Percentiles rank a stretch among this genome's conserved stretches.
Evolutionary conservation across 2,329 filamentous ascomycete species (phyloP).

Genomic region (Neofusicoccum laricinum): DNA sequence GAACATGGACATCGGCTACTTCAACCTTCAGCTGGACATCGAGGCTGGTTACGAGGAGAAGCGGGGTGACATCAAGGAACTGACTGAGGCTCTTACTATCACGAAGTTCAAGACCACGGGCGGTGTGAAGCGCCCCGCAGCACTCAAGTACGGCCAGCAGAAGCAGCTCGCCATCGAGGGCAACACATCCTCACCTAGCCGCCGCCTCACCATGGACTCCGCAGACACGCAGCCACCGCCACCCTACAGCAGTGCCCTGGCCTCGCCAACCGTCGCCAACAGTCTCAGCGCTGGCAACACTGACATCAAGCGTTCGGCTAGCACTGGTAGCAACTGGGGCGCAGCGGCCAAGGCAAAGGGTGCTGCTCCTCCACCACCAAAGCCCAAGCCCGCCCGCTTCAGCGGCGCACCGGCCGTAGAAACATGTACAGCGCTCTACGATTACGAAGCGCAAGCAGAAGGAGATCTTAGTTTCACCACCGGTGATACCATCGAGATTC

Average conservation of each 20-base stretch:
- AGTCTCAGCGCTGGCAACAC: slow-evolving; percentile 19
- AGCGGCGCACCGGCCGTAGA: slow-evolving; percentile 65
- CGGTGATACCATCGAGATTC: slow-evolving; percentile 87
- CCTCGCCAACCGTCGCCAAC: slow-evolving; percentile 25
- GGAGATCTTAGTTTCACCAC: slow-evolving; percentile 88
- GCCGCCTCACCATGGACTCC: slow-evolving; percentile 30
- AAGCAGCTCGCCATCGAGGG: slow-evolving; percentile 34
- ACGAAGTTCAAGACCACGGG: slow-evolving; percentile 90
- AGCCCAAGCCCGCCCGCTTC: slow-evolving; percentile 68
- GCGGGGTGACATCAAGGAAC: slow-evolving; percentile 81
- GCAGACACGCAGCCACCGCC: slow-evolving; percentile 38
- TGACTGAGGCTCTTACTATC: slow-evolving; percentile 78
- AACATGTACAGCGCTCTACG: slow-evolving; percentile 86
- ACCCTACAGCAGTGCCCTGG: slow-evolving; percentile 33
- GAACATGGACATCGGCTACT: slow-evolving; percentile 94
- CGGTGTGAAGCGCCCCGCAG: slow-evolving; percentile 43
- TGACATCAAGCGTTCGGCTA: slow-evolving; percentile 30
- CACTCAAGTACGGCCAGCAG: slow-evolving; percentile 38
- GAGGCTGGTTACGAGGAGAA: slow-evolving; percentile 89
- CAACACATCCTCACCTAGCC: slow-evolving; percentile 21
- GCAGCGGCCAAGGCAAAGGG: slow-evolving; percentile 47
- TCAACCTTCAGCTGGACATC: slow-evolving; percentile 85
- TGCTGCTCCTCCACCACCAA: slow-evolving; percentile 50
- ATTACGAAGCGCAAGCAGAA: slow-evolving; percentile 93
- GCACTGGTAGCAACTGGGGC: slow-evolving; percentile 35